Base-by-base conservation (phyloP, 768 basidiomycete species). In the Sarcomyxa edulis region DNA sequence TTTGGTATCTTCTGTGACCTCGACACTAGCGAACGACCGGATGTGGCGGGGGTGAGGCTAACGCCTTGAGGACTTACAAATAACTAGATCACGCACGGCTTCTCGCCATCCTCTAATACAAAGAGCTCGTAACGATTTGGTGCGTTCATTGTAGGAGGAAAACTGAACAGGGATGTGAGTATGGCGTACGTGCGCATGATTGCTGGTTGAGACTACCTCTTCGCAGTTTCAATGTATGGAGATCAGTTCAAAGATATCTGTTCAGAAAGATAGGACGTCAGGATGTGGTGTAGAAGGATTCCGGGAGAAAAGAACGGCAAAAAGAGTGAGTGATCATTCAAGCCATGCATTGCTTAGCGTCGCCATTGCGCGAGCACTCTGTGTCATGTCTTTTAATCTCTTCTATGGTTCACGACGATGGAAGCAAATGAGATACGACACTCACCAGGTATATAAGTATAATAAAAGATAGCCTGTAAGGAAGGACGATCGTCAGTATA, bases 1-100 rank as follows among this genome's bases (percentile, higher is more conserved):
- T 66, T 96, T 97, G 30, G 91, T 94, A 64, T 99, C 96, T 62
- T 98, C 94, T 0, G 75, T 78, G 30, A 98, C 72, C 52, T 92
- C 88, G 40, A 98, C 80, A 31, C 94, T 97, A 55, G 16, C 41
- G 20, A 20, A 33, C 27, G 24, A 39, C n/a, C 37, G 30, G 16
- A 23, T 15, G 32, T 12, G 18, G 30, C 25, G 22, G 36, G 12
- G 14, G 23, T 8, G 14, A 20, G 15, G n/a, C 19, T 14, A 6
- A 20, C 23, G 15, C 27, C n/a, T 19, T 11, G 12, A 22, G 30
- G 29, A 9, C 19, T 29, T 22, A 35, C 35, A 29, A 32, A 12
- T 31, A 33, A 25, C 35, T 37, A 29, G 18, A 21, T 31, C 37
- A 83, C 92, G 70, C 71, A 97, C 94, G 81, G 68, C 67, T 84